Percentiles rank a stretch among this genome's conserved stretches.
These are phyloP conservation scores for Lachnellula cervina DNA, from an alignment of 2,329 filamentous ascomycete genomes.

Conservation along the genomic window DNA sequence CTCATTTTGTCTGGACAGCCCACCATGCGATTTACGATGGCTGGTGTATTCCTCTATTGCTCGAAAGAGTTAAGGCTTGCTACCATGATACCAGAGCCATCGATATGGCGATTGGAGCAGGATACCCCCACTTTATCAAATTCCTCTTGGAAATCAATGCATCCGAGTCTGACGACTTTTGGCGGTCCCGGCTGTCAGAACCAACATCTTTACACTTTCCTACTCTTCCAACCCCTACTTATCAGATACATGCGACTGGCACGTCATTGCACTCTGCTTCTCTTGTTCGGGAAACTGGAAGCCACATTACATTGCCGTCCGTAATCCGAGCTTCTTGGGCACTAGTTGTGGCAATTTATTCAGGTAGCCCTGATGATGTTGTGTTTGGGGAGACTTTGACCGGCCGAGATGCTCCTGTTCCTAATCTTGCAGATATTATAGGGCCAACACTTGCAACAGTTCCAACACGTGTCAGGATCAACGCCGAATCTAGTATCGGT, in stretches of 20 bases:
- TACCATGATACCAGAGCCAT: conserved; percentile 2
- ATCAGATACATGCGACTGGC: conserved; percentile 5
- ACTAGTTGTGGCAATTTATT: conserved; percentile 35
- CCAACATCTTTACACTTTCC: conserved; percentile 3
- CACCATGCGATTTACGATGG: conserved; percentile 51
- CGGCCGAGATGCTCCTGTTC: conserved; percentile 36
- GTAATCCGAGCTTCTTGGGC: conserved; percentile 34
- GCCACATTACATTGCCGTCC: conserved; percentile 32
- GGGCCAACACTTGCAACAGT: conserved; percentile 41
- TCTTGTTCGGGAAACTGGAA: neutral
- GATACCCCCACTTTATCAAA: conserved; percentile 37
- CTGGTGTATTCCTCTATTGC: conserved; percentile 34
- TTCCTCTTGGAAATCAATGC: conserved; percentile 35
- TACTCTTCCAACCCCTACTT: conserved; percentile 7
- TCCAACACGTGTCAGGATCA: conserved; percentile 35
- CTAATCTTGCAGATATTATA: conserved; percentile 37
- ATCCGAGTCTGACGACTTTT: conserved; percentile 5
- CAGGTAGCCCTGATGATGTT: conserved; percentile 35
- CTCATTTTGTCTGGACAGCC: conserved; percentile 43
- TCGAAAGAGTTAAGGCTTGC: conserved; percentile 1
- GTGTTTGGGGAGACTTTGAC: conserved; percentile 41
- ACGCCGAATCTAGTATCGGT: conserved; percentile 28
- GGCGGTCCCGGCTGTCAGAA: conserved; percentile 5
- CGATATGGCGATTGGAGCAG: neutral
- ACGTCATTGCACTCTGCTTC: neutral